Base-by-base conservation (phyloP, 208 protist species). In the Paratrypanosoma confusum region DNA sequence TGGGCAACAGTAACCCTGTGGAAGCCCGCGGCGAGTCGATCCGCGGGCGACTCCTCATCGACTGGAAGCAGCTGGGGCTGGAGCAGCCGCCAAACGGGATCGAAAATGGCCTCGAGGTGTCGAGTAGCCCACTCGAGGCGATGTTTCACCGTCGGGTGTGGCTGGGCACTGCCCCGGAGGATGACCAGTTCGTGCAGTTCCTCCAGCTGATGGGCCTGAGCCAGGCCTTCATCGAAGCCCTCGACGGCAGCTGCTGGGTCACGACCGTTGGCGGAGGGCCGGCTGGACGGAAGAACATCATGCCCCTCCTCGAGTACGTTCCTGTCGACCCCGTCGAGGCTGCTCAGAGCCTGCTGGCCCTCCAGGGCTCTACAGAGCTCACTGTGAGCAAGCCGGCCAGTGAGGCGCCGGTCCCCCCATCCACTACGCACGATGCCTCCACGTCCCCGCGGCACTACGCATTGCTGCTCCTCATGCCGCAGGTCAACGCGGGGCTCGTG, bases 121-220 rank as follows among this genome's bases (percentile, higher is more conserved):
- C 67, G 11, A 46, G 61, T 14, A 67, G 62, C 8, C 81, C 87
- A 3, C 47, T 93, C 14, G 87, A 81, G 23, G 87, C 65, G 28
- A 48, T 95, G 39, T 65, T 73, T 3, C 81, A 92, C 59, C 74
- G 87, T n/a, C 62, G 71, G 24, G 46, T 67, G 22, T 95, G 82
- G 81, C 55, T 83, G n/a, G 42, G 49, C 10, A 39, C 54, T 14
- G 26, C 20, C 1, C 50, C 75, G 7, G 51, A 64, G 39, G 36
- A 82, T n/a, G 87, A 95, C 54, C 42, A 54, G 4, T 78, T 87
- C 46, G 82, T 71, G 3, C 60, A 57, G 8, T 48, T 71, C 21
- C 72, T 90, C 20, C 35, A 82, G n/a, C 63, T 67, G 43, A 50
- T 46, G 5, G 75, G 76, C 14, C 72, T 83, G 11, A 21, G 42